A percentile compares a stretch with the other conserved stretches of the same genome.
phyloP scores from a whole-genome alignment of 2,329 filamentous ascomycete species.

The Allantophomopsis lycopodina region DNA sequence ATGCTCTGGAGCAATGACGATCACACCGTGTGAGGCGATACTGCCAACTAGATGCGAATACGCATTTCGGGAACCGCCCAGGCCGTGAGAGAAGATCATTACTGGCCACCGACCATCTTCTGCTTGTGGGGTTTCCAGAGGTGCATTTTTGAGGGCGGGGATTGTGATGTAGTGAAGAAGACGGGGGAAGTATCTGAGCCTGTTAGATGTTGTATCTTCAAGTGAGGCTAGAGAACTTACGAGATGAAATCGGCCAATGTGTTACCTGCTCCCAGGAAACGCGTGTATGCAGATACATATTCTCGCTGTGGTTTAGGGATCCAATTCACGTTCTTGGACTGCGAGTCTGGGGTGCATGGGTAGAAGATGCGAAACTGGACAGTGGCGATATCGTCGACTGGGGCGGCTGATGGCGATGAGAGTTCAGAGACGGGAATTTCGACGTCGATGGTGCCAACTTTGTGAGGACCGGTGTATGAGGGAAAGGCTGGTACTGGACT shows the following conservation, averaged over 20 bases:
- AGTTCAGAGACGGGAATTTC: slow-evolving; percentile 59
- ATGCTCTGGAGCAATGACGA: slow-evolving; percentile 73
- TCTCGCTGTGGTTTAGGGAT: slow-evolving; percentile 63
- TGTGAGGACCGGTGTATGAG: slow-evolving; percentile 62
- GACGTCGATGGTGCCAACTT: slow-evolving; percentile 67
- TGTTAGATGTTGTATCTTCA: too few species aligned
- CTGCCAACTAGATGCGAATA: slow-evolving; percentile 77
- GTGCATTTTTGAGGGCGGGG: slow-evolving; percentile 59
- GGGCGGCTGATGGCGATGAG: slow-evolving; percentile 35
- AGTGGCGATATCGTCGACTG: slow-evolving; percentile 49
- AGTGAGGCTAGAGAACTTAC: slow-evolving; percentile 23
- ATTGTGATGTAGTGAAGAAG: slow-evolving; percentile 62
- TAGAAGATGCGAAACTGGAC: slow-evolving; percentile 76
- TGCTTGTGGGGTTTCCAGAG: slow-evolving; percentile 36
- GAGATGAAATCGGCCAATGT: slow-evolving; percentile 44
- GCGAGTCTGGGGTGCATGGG: slow-evolving; percentile 38
- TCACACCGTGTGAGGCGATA: slow-evolving; percentile 65
- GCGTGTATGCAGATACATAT: slow-evolving; percentile 61
- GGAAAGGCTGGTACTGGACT: slow-evolving; percentile 63
- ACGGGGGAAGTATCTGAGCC: slow-evolving; percentile 48
- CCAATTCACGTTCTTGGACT: slow-evolving; percentile 52
- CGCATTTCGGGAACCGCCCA: slow-evolving; percentile 68
- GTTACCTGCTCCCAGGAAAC: slow-evolving; percentile 56
- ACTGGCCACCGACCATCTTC: slow-evolving; percentile 56
- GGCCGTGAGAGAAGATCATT: slow-evolving; percentile 74